phyloP scores from a whole-genome alignment of 106 monocot genomes.

The Vanilla planifolia region DNA sequence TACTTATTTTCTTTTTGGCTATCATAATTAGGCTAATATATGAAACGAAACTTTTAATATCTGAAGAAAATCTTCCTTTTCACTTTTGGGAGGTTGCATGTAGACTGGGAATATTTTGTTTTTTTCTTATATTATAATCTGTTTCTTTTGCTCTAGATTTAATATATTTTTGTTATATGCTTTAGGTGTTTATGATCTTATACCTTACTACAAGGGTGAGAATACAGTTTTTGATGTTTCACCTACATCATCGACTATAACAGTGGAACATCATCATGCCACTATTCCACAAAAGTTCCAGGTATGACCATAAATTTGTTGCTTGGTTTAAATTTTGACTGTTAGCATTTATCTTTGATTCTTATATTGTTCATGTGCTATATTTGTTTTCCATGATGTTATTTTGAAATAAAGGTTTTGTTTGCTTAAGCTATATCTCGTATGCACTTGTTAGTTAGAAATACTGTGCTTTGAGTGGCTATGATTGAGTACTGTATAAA shows the following conservation, averaged over 20 bases:
- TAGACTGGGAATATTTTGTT: neutral
- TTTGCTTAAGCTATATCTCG: too few species aligned
- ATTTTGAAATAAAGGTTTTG: neutral
- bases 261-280: slow-evolving; percentile 71
- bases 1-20: neutral
- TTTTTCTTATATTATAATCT: neutral
- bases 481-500: neutral
- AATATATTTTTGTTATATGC: slow-evolving; percentile 2
- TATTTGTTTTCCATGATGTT: too few species aligned
- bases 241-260: slow-evolving; percentile 64
- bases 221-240: slow-evolving; percentile 96
- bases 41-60: neutral
- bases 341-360: neutral
- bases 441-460: neutral
- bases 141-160: neutral
- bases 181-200: slow-evolving; percentile 72
- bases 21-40: neutral
- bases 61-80: neutral
- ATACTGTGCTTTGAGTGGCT: neutral
- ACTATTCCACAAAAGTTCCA: slow-evolving; percentile 70
- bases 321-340: neutral
- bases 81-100: too few species aligned
- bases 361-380: neutral
- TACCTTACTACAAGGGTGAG: slow-evolving; percentile 96
- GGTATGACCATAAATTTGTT: slow-evolving; percentile 23